Base-by-base conservation (phyloP, 2,329 filamentous ascomycete species). In the Fusarium buharicum region DNA sequence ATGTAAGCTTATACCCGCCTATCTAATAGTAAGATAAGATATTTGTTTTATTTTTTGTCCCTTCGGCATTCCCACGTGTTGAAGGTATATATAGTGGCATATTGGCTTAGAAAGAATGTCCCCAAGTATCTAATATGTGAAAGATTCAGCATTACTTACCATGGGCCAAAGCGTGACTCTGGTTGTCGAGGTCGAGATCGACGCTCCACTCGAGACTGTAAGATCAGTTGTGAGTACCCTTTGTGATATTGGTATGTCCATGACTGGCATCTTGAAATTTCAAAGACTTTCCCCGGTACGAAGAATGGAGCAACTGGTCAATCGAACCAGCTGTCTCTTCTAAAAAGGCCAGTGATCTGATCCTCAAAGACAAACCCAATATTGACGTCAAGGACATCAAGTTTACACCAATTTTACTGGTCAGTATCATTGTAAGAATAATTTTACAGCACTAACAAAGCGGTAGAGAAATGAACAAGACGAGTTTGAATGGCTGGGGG, bases 281-380 rank as follows among this genome's bases (percentile, higher is more conserved):
- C n/a, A 33, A 43, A 16, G 41, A 59, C 8, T 59, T 54, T 10
- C 5, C 48, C 4, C 9, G 31, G 1, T 59, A 54, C 6, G 37
- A 22, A 27, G 48, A 59, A 48, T 59, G 55, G 55, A 59, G 38
- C 3, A 43, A 27, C 4, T 59, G 55, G 56, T 43, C 41, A 5
- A 41, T 59, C 7, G 18, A 59, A 14, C 28, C 56, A 10, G 17
- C 22, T 2, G 24, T 18, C 6, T 30, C 48, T 5, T 38, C 37
- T 2, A 54, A 48, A n/a, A 48, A 48, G 7, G 9, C 16, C 1
- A 39, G 55, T 17, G 48, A 55, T 27, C 14, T 55, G 8, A 6
- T 2, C 6, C 48, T 24, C 1, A 34, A 39, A 8, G 56, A 59
- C 3, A 59, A 55, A 2, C 33, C 59, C 6, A 59, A 28, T 8